Percentiles rank a stretch among this genome's conserved stretches.
phyloP scores from a whole-genome alignment of 2,329 filamentous ascomycete species.

The Fusarium sp. region DNA sequence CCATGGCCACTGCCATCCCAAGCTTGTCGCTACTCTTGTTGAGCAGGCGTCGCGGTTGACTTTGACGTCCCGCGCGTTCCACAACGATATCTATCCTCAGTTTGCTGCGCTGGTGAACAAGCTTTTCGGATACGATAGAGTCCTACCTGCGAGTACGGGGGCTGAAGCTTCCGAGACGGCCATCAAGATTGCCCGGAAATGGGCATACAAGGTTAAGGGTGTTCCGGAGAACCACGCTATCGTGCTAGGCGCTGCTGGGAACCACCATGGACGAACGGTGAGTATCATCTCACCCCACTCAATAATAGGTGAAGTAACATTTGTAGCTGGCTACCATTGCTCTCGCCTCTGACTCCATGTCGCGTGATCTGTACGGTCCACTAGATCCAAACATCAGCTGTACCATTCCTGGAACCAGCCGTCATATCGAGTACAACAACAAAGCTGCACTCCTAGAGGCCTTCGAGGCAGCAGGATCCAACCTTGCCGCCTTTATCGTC shows the following conservation, averaged over 20 bases:
- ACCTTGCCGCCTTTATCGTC: slow-evolving; percentile 85
- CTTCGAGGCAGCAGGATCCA: slow-evolving; percentile 14
- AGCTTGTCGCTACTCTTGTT: not conserved
- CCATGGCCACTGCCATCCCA: slow-evolving; percentile 1
- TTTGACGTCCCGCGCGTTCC: not conserved
- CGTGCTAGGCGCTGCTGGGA: not conserved
- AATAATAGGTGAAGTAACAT: not conserved
- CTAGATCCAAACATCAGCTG: slow-evolving; percentile 2
- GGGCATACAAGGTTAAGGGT: slow-evolving; percentile 38
- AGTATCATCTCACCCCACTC: not conserved
- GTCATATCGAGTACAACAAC: slow-evolving; percentile 17
- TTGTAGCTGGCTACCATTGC: slow-evolving; percentile 2
- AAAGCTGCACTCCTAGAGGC: slow-evolving; percentile 7
- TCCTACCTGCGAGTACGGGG: not conserved
- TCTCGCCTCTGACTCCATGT: slow-evolving; percentile 1
- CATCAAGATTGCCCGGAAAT: slow-evolving; percentile 41
- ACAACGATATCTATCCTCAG: not conserved
- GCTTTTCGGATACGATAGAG: slow-evolving; percentile 1
- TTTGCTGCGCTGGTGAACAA: not conserved
- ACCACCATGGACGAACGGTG: slow-evolving; percentile 2
- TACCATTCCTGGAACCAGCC: not conserved
- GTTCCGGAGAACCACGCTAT: slow-evolving; percentile 31
- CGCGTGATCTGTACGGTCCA: not conserved
- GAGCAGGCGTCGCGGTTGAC: slow-evolving; percentile 1
- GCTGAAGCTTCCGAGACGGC: slow-evolving; percentile 34